These are phyloP conservation scores for Russula ochroleuca DNA, from an alignment of 768 basidiomycete species.

Conservation along the genomic window DNA sequence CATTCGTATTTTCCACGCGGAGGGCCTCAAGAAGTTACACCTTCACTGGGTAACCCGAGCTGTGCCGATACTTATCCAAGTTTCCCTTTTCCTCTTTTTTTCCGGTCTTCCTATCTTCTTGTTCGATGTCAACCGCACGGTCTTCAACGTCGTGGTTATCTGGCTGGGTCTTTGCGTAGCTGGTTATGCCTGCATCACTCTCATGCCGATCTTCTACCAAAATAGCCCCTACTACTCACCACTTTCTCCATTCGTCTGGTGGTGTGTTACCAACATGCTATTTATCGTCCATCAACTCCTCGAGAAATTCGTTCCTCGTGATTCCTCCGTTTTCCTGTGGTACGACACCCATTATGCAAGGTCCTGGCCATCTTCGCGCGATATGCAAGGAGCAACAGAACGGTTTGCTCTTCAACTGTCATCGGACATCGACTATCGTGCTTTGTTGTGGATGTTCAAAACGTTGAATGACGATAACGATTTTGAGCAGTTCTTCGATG, in stretches of 20 bases:
- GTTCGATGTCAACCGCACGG: slow-evolving; percentile 30
- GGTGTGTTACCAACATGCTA: too few species aligned
- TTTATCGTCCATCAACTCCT: too few species aligned
- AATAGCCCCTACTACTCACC: too few species aligned
- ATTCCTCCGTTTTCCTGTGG: too few species aligned
- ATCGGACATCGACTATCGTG: neutral
- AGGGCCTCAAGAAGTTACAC: slow-evolving; percentile 39
- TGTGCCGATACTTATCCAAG: slow-evolving; percentile 38
- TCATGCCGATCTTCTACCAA: too few species aligned
- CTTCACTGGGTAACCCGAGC: slow-evolving; percentile 40
- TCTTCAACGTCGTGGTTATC: neutral
- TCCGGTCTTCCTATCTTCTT: slow-evolving; percentile 47
- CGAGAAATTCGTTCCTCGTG: too few species aligned
- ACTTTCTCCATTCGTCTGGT: too few species aligned
- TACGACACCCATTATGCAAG: too few species aligned
- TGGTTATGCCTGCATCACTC: too few species aligned
- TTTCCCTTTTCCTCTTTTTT: slow-evolving; percentile 49
- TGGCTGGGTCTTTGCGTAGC: too few species aligned
- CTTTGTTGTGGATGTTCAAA: neutral
- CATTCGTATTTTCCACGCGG: slow-evolving; percentile 37
- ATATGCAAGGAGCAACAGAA: neutral
- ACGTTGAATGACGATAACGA: slow-evolving; percentile 1
- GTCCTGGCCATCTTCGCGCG: too few species aligned
- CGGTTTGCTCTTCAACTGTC: neutral
- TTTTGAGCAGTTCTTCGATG: slow-evolving; percentile 3